Evolutionary conservation across 2,329 filamentous ascomycete genomes (phyloP), one percentile per base, ranked within the genome.

Genomic region (Aureobasidium sp.): DNA sequence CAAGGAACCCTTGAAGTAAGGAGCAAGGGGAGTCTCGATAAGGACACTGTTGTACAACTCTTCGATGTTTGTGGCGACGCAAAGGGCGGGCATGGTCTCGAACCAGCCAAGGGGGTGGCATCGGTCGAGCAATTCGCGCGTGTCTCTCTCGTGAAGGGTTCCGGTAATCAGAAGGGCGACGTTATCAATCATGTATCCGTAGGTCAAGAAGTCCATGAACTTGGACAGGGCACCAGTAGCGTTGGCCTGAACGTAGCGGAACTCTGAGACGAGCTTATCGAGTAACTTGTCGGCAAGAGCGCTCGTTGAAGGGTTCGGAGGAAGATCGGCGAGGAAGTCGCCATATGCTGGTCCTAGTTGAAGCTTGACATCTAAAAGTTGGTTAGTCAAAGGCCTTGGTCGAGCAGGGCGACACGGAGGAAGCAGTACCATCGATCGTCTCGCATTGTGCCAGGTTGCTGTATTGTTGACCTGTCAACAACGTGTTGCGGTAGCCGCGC

Each of bases 101-200:
- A 99, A 99, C 91, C 92, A 97, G 68, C 94, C 94, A 8, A 99
- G 83, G 7, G 94, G 94, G 70, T 99, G 95, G 76, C 95, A 99
- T 75, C 94, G 83, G 72, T 97, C 94, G 59, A 99, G 80, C 65
- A 99, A 84, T 78, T 99, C 94, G 63, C 92, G 87, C 3, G 94
- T 99, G 74, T 99, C 94, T 73, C 94, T 86, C 78, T 99, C 95
- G 77, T 99, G 94, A 32, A 99, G 84, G 13, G 94, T 99, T 65
- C 94, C 94, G 25, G 94, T 99, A 76, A 99, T 99, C 71, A 99
- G 85, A 44, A 99, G 87, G 42, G 95, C 94, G 59, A 99, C 91
- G 71, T 99, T 99, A 78, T 99, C 94, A 76, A 99, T 99, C 94
- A 99, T 99, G 82, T 99, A 99, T 65, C 92, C 93, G 75, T 99